Base-by-base conservation (phyloP, 116 monocot genomes). In the Posidonia oceanica region DNA sequence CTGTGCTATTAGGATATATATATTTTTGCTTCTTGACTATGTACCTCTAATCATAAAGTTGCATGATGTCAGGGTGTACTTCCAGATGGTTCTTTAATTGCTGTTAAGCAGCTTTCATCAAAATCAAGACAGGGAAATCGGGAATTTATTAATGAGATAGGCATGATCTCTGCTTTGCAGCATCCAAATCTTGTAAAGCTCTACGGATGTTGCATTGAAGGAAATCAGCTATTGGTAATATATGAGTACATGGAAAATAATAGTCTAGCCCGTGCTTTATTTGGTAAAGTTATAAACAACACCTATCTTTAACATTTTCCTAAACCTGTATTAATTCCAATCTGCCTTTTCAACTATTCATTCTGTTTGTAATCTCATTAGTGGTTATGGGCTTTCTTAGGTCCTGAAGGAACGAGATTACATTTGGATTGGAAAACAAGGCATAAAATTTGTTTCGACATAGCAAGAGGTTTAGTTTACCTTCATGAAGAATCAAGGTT, bases 191-290 rank as follows among this genome's bases (percentile, higher is more conserved):
- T 84, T 60, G 84, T 84, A 39, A 84, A 77, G 54, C 75, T 84
- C 20, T 78, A 48, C 69, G 84, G 84, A 42, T 80, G 84, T 58
- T 78, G 84, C 36, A 75, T 78, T 55, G 84, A 81, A 69, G 81
- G 72, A 29, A 77, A 77, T 52, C 80, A 84, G 51, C 74, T 84
- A 29, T 59, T 84, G 11, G 39, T 84, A 54, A 60, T 84, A 52
- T 84, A 84, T 55, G 84, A 84, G 42, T 84, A 80, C 54, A 64
- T 81, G 78, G 84, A 84, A 72, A 84, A 84, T 66, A 84, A 84
- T 54, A 80, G 80, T 54, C 78, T 84, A 22, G 84, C 80, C 11
- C 81, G 84, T 59, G 80, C 84, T 54, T 60, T 81, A 48, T 81
- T 80, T 59, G 84, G 84, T 80, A 61, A 75, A 61, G 0, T 63